Percentiles rank a stretch among this genome's conserved stretches.
phyloP scores from a whole-genome alignment of 768 basidiomycete genomes.

The Dentipellis fragilis region DNA sequence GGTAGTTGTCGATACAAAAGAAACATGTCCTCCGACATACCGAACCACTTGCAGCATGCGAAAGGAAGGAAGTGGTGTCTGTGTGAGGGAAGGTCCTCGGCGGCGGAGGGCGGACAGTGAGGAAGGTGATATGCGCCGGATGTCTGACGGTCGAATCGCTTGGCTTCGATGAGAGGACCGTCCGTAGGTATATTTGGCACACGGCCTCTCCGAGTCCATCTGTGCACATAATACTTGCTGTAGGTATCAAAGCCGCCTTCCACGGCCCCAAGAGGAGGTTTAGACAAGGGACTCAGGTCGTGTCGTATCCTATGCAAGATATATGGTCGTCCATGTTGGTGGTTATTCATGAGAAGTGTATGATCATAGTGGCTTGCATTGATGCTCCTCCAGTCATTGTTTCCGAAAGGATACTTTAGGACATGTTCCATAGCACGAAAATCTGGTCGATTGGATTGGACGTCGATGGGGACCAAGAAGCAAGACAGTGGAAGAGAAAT shows the following conservation, averaged over 20 bases:
- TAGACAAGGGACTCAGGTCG: slow-evolving; percentile 59
- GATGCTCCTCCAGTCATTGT: slow-evolving; percentile 44
- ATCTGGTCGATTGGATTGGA: slow-evolving; percentile 37
- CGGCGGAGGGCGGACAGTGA: not conserved
- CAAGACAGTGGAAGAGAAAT: slow-evolving; percentile 41
- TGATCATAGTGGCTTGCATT: slow-evolving; percentile 36
- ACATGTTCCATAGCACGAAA: slow-evolving; percentile 43
- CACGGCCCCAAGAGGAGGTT: slow-evolving; percentile 38
- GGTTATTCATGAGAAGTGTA: slow-evolving; percentile 45
- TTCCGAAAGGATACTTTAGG: slow-evolving; percentile 39
- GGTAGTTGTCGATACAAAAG: slow-evolving; percentile 43
- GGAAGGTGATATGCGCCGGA: slow-evolving; percentile 20
- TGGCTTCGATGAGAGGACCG: slow-evolving; percentile 55
- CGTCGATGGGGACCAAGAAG: slow-evolving; percentile 58
- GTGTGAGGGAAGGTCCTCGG: not conserved
- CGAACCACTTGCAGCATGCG: slow-evolving; percentile 43
- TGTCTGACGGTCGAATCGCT: slow-evolving; percentile 31
- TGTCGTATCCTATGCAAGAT: slow-evolving; percentile 47
- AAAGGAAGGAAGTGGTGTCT: slow-evolving; percentile 26
- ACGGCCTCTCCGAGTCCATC: slow-evolving; percentile 39
- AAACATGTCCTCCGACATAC: slow-evolving; percentile 37
- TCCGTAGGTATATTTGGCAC: slow-evolving; percentile 36
- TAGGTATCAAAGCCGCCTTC: slow-evolving; percentile 43
- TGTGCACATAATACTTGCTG: slow-evolving; percentile 45
- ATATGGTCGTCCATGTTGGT: slow-evolving; percentile 45